Percentiles rank a stretch among this genome's conserved stretches.
These are phyloP conservation scores for Spergularia bocconei DNA, from an alignment of 148 eudicot species.

Conservation along the genomic window DNA sequence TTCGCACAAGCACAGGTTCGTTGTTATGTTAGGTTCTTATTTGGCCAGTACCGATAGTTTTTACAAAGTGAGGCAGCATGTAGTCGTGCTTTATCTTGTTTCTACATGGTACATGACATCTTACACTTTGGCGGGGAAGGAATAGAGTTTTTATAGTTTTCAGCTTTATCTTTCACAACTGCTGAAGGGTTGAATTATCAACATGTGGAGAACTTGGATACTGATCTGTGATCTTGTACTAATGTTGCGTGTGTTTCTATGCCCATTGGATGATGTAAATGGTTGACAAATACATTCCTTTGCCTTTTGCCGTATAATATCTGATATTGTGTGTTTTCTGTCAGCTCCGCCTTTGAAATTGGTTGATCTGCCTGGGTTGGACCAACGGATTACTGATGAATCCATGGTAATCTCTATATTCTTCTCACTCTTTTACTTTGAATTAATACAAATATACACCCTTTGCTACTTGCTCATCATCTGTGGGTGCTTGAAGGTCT, in stretches of 20 bases:
- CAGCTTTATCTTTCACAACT: neutral
- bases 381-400: conserved; percentile 86
- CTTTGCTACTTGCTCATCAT: conserved; percentile 6
- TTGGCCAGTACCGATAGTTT: neutral
- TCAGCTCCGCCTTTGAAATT: conserved; percentile 91
- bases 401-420: conserved; percentile 60
- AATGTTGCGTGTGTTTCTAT: neutral
- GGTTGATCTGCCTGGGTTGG: conserved; percentile 93
- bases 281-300: neutral
- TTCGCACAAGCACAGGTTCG: conserved; percentile 81
- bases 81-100: neutral
- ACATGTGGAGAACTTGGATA: neutral
- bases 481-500: conserved; percentile 9
- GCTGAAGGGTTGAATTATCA: neutral
- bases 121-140: neutral
- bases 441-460: conserved; percentile 3
- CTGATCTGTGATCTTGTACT: neutral
- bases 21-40: conserved; percentile 1
- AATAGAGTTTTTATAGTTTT: conserved; percentile 2
- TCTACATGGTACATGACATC: neutral
- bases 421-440: neutral
- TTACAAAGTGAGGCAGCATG: neutral
- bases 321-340: conserved; percentile 18
- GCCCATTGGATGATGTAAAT: neutral
- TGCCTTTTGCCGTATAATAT: neutral